phyloP scores from a whole-genome alignment of 768 basidiomycete species.

The Hericium rajendrae region DNA sequence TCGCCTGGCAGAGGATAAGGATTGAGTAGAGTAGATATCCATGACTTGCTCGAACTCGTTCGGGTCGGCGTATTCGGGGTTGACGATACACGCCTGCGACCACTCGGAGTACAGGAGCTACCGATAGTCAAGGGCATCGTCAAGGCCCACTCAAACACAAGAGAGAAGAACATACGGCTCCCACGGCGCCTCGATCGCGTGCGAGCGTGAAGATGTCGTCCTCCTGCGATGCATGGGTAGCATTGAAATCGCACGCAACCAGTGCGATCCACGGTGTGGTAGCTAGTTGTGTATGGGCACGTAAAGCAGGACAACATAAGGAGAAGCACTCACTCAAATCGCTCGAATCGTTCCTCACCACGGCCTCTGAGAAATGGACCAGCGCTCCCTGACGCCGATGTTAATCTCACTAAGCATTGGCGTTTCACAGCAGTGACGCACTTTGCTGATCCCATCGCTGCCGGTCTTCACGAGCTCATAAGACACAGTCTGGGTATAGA shows the following conservation, averaged over 20 bases:
- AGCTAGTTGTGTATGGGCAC: conserved; percentile 26
- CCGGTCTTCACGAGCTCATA: conserved; percentile 47
- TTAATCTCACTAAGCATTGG: not conserved
- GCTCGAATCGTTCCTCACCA: conserved; percentile 26
- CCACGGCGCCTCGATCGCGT: conserved; percentile 65
- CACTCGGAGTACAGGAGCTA: conserved; percentile 73
- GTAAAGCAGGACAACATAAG: not conserved
- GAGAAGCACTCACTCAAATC: conserved; percentile 32
- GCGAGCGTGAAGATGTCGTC: conserved; percentile 80
- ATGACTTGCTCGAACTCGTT: conserved; percentile 59
- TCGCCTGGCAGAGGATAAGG: conserved; percentile 43
- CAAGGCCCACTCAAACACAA: not conserved
- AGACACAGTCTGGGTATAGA: conserved; percentile 38
- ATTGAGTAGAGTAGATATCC: conserved; percentile 70
- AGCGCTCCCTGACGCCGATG: conserved; percentile 54
- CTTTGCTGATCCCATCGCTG: conserved; percentile 46
- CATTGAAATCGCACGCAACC: conserved; percentile 73
- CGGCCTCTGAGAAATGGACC: conserved; percentile 71
- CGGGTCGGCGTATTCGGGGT: conserved; percentile 56
- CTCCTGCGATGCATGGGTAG: conserved; percentile 48
- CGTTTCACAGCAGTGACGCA: conserved; percentile 19
- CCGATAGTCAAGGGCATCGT: not conserved
- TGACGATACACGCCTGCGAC: conserved; percentile 68
- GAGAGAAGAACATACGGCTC: conserved; percentile 44
- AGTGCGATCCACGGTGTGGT: conserved; percentile 88